Evolutionary conservation across 345 rosid species (phyloP).

Genomic region (Boechera divaricarpa): DNA sequence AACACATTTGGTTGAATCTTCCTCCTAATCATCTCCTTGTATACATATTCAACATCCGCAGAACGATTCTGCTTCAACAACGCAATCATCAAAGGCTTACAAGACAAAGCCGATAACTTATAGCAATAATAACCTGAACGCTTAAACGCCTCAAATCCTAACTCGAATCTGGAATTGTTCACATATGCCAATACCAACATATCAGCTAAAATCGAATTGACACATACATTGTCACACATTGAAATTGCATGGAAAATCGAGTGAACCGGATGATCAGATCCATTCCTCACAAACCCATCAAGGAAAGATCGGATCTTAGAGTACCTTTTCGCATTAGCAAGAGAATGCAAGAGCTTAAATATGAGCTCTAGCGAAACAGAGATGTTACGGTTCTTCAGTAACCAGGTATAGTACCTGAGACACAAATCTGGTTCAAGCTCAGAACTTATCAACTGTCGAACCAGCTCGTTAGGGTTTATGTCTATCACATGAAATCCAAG

Average conservation of each 20-base stretch:
- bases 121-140: constrained; percentile 76
- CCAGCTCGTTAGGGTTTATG: constrained; percentile 47
- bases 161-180: constrained; percentile 51
- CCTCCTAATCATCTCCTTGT: constrained; percentile 70
- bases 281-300: constrained; percentile 58
- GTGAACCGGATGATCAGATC: constrained; percentile 49
- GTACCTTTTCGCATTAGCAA: constrained; percentile 56
- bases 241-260: constrained; percentile 68
- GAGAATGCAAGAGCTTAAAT: constrained; percentile 55
- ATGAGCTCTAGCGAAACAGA: constrained; percentile 54
- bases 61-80: constrained; percentile 57
- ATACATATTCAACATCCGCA: constrained; percentile 63
- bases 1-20: constrained; percentile 53
- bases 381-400: constrained; percentile 48
- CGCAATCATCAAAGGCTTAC: constrained; percentile 77
- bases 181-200: constrained; percentile 70
- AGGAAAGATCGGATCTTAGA: constrained; percentile 70
- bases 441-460: constrained; percentile 57
- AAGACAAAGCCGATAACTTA: constrained; percentile 66
- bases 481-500: constrained; percentile 49
- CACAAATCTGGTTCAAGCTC: constrained; percentile 59
- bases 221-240: constrained; percentile 55
- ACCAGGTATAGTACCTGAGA: constrained; percentile 70
- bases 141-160: constrained; percentile 73
- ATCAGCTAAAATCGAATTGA: constrained; percentile 62